A percentile compares a stretch with the other conserved stretches of the same genome.
Evolutionary conservation across 352 stramenopile species (phyloP).

Genomic region (Pythium aquatile): DNA sequence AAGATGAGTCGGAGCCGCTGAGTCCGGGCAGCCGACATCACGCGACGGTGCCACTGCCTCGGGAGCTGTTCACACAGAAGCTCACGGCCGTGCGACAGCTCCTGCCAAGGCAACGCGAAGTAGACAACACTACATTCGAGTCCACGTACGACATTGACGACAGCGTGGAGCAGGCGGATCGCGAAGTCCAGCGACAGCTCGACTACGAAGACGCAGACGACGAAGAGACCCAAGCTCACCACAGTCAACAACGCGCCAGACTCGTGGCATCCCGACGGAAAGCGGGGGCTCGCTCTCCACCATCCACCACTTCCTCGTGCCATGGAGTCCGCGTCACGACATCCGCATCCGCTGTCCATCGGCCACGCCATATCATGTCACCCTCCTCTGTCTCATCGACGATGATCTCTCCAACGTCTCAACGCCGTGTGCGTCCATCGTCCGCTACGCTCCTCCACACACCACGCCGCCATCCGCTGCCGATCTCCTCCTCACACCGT

Average conservation of each 20-base stretch:
- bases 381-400: constrained; percentile 4
- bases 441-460: not conserved
- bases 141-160: constrained; percentile 15
- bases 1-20: constrained; percentile 3
- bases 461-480: not conserved
- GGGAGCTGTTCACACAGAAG: constrained; percentile 4
- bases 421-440: not conserved
- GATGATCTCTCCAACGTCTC: not conserved
- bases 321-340: not conserved
- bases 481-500: not conserved
- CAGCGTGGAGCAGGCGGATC: constrained; percentile 1
- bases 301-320: constrained; percentile 6
- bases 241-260: not conserved
- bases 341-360: not conserved
- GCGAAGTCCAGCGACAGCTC: not conserved
- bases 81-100: constrained; percentile 6
- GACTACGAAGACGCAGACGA: constrained; percentile 14
- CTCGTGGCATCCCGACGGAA: not conserved
- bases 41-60: constrained; percentile 7
- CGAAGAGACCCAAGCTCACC: not conserved
- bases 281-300: not conserved
- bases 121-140: not conserved
- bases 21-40: not conserved
- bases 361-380: not conserved
- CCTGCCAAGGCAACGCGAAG: not conserved